Evolutionary conservation across 108 stramenopile genomes (phyloP).

Genomic region (Pelagomonas calceolata): DNA sequence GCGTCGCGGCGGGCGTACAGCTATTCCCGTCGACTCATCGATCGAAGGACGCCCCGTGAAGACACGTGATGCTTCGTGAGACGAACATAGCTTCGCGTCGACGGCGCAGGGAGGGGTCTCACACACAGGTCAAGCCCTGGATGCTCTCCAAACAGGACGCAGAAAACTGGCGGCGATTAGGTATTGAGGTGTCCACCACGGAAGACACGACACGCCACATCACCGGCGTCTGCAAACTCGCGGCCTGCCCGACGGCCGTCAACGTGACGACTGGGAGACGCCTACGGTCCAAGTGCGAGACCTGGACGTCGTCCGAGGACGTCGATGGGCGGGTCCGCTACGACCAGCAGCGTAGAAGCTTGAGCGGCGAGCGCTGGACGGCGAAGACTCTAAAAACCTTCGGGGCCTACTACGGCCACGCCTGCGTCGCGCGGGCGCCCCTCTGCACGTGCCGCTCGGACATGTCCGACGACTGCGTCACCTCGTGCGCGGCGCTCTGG

Average conservation of each 20-base stretch:
- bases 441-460: background rate
- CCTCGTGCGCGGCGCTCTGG: background rate
- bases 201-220: background rate
- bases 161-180: background rate
- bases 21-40: too few relatives aligned
- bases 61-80: too few relatives aligned
- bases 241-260: background rate
- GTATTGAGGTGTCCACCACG: background rate
- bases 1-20: too few relatives aligned
- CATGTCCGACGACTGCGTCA: background rate
- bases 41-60: too few relatives aligned
- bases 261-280: background rate
- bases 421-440: background rate
- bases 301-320: background rate
- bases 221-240: background rate
- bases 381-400: background rate
- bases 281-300: background rate
- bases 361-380: background rate
- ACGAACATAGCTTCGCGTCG: too few relatives aligned
- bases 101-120: too few relatives aligned
- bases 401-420: background rate
- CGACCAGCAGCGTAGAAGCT: background rate
- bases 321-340: background rate
- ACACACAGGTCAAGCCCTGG: constrained; percentile 1
- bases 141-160: background rate